These are phyloP conservation scores for Colletotrichum gigasporum DNA, from an alignment of 2,329 filamentous ascomycete species.

Conservation along the genomic window DNA sequence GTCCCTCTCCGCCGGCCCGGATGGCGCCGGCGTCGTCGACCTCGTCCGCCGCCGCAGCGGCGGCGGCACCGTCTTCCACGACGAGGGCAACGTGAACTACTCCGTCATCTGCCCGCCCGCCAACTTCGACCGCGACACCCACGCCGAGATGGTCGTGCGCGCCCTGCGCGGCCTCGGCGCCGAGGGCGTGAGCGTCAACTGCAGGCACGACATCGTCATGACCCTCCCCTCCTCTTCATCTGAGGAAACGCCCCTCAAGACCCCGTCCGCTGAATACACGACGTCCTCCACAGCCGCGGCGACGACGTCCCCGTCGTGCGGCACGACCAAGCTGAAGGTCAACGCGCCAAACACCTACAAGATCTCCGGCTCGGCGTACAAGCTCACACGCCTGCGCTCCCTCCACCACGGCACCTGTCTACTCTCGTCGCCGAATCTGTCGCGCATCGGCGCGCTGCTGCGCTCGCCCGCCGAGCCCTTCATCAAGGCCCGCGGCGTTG, in stretches of 20 bases:
- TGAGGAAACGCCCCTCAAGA: neutral
- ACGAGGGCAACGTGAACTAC: slow-evolving; percentile 93
- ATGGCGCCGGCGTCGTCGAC: slow-evolving; percentile 43
- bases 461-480: slow-evolving; percentile 80
- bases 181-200: slow-evolving; percentile 77
- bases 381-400: slow-evolving; percentile 81
- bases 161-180: slow-evolving; percentile 73
- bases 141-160: slow-evolving; percentile 93
- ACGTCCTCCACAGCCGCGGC: neutral
- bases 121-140: slow-evolving; percentile 82
- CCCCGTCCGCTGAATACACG: neutral
- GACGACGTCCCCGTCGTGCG: too few species aligned
- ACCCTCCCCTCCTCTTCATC: slow-evolving; percentile 46
- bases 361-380: slow-evolving; percentile 94
- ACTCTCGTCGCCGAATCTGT: slow-evolving; percentile 78
- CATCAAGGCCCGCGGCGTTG: slow-evolving; percentile 85
- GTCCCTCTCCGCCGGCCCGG: slow-evolving; percentile 25
- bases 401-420: slow-evolving; percentile 95
- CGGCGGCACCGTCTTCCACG: slow-evolving; percentile 94
- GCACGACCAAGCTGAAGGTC: neutral
- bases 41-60: slow-evolving; percentile 88
- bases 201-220: slow-evolving; percentile 91
- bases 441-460: slow-evolving; percentile 74
- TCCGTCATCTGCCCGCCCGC: slow-evolving; percentile 85
- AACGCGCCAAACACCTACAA: slow-evolving; percentile 65